Conservation (phyloP, 176 grass and related monocot species). For the Alopecurus myosuroides region DNA sequence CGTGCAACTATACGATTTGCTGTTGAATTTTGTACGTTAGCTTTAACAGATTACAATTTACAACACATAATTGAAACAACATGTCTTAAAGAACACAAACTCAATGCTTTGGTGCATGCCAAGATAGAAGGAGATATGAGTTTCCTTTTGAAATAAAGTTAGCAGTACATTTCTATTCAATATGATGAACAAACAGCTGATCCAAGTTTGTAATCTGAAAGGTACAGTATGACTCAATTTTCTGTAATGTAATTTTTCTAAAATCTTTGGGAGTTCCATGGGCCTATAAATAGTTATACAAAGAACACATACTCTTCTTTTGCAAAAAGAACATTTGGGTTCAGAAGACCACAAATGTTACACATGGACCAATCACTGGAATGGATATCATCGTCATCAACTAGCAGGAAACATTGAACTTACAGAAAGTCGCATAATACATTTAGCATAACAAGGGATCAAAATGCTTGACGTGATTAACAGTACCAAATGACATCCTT, state of each 20-base stretch:
- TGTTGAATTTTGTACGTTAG: neutral
- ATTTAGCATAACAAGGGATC: constrained; percentile 7
- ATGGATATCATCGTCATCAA: neutral
- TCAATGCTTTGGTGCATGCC: neutral
- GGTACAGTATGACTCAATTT: neutral
- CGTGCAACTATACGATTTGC: neutral
- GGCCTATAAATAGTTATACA: neutral
- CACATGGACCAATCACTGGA: neutral
- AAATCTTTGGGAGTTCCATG: neutral
- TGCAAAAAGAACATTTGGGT: neutral
- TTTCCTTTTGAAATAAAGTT: neutral
- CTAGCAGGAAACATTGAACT: neutral
- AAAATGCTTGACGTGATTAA: neutral
- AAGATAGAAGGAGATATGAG: neutral
- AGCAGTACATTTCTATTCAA: neutral
- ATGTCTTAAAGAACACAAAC: neutral
- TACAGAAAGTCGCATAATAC: neutral
- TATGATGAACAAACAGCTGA: neutral
- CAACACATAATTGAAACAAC: neutral
- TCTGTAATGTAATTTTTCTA: neutral
- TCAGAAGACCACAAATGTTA: neutral
- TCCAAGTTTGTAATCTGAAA: neutral
- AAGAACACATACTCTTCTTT: neutral
- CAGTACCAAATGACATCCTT: neutral
- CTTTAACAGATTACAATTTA: neutral